Conservation (phyloP, 805 yeast genomes). For the Dipodascus albidus region DNA sequence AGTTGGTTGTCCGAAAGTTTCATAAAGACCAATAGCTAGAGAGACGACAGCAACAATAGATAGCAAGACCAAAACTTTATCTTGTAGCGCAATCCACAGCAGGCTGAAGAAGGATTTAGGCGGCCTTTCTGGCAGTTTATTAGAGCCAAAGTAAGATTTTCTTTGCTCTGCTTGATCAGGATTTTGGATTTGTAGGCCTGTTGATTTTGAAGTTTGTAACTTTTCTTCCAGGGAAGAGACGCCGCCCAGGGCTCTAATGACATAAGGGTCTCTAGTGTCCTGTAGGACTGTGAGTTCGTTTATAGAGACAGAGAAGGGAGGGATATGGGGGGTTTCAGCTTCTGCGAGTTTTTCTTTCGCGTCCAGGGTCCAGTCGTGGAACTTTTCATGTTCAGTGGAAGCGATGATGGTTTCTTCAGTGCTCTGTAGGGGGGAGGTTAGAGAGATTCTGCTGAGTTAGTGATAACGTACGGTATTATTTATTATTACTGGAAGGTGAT, state of each 20-base stretch:
- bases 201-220: slow-evolving; percentile 18
- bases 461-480: too few relatives aligned
- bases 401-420: neutral
- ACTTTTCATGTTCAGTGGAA: neutral
- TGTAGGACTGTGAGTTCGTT: neutral
- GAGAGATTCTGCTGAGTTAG: too few relatives aligned
- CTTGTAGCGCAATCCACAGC: slow-evolving; percentile 78
- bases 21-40: slow-evolving; percentile 81
- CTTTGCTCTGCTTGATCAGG: slow-evolving; percentile 23
- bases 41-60: slow-evolving; percentile 83
- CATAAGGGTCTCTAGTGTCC: slow-evolving; percentile 29
- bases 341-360: neutral
- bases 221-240: slow-evolving; percentile 20
- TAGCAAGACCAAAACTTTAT: slow-evolving; percentile 76
- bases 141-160: slow-evolving; percentile 47
- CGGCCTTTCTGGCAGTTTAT: slow-evolving; percentile 59
- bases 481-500: too few relatives aligned
- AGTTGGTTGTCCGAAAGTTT: slow-evolving; percentile 76
- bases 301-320: neutral
- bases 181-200: neutral
- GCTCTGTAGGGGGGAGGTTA: neutral
- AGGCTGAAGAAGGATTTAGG: slow-evolving; percentile 56
- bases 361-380: neutral
- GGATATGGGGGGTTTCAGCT: neutral
- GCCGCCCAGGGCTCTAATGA: slow-evolving; percentile 29